Evolutionary conservation across 495 filamentous ascomycete species (phyloP).

Genomic region (Daldinia decipiens): DNA sequence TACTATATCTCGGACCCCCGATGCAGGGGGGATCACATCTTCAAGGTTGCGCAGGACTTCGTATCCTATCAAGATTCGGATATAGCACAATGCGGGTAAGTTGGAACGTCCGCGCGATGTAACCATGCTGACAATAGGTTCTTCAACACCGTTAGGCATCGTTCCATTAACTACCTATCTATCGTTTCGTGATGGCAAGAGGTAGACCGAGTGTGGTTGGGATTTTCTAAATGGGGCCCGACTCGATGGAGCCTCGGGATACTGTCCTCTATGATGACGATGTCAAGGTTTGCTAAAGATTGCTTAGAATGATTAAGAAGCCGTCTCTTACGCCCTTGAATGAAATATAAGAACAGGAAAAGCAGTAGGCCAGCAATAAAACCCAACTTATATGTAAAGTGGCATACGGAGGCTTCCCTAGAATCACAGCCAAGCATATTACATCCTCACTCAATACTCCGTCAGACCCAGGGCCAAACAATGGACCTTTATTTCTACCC

Average conservation of each 20-base stretch:
- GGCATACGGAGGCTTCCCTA: not conserved
- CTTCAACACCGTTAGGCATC: not conserved
- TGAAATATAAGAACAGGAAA: not conserved
- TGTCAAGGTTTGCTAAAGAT: not conserved
- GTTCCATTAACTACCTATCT: not conserved
- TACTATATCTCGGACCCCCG: not conserved
- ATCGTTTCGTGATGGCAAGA: not conserved
- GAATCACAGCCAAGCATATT: not conserved
- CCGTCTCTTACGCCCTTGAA: not conserved
- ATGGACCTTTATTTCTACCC: conserved; percentile 13
- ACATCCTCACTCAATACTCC: not conserved
- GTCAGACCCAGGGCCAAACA: not conserved
- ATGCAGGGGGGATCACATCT: not conserved
- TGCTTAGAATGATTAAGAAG: not conserved
- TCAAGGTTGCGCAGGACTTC: not conserved
- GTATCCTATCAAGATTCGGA: not conserved
- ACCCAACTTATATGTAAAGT: not conserved
- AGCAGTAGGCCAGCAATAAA: not conserved
- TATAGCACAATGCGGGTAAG: not conserved
- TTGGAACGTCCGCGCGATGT: not conserved
- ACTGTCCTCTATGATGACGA: not conserved
- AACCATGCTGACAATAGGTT: not conserved
- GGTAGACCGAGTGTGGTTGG: not conserved
- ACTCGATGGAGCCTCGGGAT: not conserved
- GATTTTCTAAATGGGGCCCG: not conserved